These are phyloP conservation scores for Gnomoniopsis sp. DNA, from an alignment of 2,329 filamentous ascomycete genomes.

Conservation along the genomic window DNA sequence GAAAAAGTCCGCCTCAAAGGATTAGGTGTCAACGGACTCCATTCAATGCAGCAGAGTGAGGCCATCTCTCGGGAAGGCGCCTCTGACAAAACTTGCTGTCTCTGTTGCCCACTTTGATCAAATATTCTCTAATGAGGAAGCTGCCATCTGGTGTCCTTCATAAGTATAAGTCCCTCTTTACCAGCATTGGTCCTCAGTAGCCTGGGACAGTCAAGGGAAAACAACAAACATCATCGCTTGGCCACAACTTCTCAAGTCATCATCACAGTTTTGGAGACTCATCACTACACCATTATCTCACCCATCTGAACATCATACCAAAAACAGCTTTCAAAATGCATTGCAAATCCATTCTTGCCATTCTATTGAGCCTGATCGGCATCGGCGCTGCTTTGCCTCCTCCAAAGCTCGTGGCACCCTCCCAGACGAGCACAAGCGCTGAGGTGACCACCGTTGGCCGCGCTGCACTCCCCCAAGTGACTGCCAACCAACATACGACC, in stretches of 20 bases:
- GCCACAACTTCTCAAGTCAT: background rate
- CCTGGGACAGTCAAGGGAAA: background rate
- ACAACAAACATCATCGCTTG: background rate
- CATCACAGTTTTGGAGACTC: background rate
- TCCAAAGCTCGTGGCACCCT: background rate
- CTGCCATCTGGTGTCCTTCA: background rate
- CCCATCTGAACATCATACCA: background rate
- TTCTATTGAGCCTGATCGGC: constrained; percentile 3
- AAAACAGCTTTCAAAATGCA: constrained; percentile 7
- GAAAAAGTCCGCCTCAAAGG: background rate
- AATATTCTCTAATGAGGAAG: background rate
- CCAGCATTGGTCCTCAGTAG: background rate
- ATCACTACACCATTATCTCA: background rate
- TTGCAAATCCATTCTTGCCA: background rate
- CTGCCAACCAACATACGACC: background rate
- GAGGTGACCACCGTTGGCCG: background rate
- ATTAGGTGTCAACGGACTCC: background rate
- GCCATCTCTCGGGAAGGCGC: constrained; percentile 10
- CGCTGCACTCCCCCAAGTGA: background rate
- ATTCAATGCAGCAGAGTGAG: background rate
- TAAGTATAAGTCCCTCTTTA: background rate
- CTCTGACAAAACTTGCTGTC: background rate
- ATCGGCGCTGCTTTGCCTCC: background rate
- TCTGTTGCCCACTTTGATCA: background rate
- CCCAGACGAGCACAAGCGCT: background rate